Base-by-base conservation (phyloP, 495 filamentous ascomycete species). In the Rostrohypoxylon terebratum region DNA sequence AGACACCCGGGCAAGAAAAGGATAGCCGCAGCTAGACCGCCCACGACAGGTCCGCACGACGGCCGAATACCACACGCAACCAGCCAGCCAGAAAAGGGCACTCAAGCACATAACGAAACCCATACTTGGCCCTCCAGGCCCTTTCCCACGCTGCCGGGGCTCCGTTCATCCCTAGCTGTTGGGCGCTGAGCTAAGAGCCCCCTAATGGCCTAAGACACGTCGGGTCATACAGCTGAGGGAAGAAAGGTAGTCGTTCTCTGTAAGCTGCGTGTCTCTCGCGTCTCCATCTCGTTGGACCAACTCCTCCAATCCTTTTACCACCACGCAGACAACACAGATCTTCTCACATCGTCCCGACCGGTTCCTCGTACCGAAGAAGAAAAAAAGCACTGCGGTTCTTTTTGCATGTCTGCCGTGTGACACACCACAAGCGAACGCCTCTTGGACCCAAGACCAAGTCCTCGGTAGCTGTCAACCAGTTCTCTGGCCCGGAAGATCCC, bases 391-490 rank as follows among this genome's bases (percentile, higher is more conserved):
- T 53, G 59, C 71, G 66, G 66, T 74, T 66, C 57, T 74, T 63
- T 69, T 74, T 63, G 66, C 66, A 74, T 74, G 62, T 40, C 71
- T 75, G 67, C 48, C 44, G 72, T 75, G 68, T 67, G 59, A 75
- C 72, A 75, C 72, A 67, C 72, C 72, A 71, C 68, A 75, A 75
- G 51, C 55, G 55, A 63, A 65, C 72, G 72, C 72, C 72, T 75
- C 72, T 61, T 60, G 59, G 63, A 71, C 72, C 72, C 72, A 75
- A 71, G 72, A 67, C 72, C 72, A 71, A 66, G 72, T 68, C 72
- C 58, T 70, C 72, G 72, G 72, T 59, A 75, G 68, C 72, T 71
- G 72, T 75, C 72, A 75, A 68, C 68, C 68, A 68, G 66, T 69
- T 67, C 68, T 62, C 72, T 71, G 72, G 72, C 69, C 45, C 72